phyloP scores from a whole-genome alignment of 306 rosid species.

The Vigna mungo region DNA sequence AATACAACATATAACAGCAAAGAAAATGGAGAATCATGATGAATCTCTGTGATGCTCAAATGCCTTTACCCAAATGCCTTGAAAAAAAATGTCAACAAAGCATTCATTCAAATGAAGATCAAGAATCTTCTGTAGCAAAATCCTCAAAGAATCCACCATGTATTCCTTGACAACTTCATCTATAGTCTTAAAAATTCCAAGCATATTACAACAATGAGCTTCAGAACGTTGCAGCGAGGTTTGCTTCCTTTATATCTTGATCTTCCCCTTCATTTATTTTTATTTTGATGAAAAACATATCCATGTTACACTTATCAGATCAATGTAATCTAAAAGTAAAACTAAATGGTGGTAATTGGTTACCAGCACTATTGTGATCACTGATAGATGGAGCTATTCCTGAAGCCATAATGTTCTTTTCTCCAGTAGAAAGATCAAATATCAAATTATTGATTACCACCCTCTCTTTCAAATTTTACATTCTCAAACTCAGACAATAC shows the following conservation, averaged over 20 bases:
- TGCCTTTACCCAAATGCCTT: background rate
- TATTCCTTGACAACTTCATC: background rate
- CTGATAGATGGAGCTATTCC: slow-evolving; percentile 9
- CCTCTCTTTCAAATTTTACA: background rate
- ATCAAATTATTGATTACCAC: background rate
- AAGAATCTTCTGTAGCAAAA: slow-evolving; percentile 17
- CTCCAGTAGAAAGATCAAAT: background rate
- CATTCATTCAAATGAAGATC: slow-evolving; percentile 10
- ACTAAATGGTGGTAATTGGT: background rate
- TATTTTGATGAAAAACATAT: background rate
- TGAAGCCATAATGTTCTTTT: slow-evolving; percentile 15
- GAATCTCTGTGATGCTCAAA: slow-evolving; percentile 16
- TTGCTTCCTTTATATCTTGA: background rate
- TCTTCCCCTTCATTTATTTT: background rate
- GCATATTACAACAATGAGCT: background rate
- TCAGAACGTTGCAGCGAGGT: background rate
- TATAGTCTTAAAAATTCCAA: background rate
- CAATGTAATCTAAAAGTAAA: background rate
- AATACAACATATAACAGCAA: slow-evolving; percentile 9
- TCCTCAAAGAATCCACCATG: slow-evolving; percentile 5
- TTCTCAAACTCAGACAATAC: background rate
- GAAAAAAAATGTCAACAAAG: background rate
- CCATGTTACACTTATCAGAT: background rate
- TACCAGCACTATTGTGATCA: background rate
- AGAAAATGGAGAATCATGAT: slow-evolving; percentile 31